Base-by-base conservation (phyloP, 305 asterid genomes). In the Fraxinus baroniana region DNA sequence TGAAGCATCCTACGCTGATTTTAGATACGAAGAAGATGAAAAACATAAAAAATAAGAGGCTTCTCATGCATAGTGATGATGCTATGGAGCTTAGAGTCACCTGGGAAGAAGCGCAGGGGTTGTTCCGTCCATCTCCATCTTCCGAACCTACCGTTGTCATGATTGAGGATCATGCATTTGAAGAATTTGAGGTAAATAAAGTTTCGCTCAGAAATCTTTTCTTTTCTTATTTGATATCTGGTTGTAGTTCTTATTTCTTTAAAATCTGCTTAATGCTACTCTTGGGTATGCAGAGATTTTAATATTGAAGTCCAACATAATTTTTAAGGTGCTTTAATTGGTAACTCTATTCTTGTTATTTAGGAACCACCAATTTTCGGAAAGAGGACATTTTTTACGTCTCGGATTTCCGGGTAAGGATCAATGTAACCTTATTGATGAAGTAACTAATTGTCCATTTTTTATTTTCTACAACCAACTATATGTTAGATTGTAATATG, bases 71-170 rank as follows among this genome's bases (percentile, higher is more conserved):
- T 88, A 90, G 85, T 79, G 97, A 93, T 39, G 99, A 97, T 77
- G 98, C 94, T 44, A 32, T 87, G 78, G 95, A 91, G 79, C 90
- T 97, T 70, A 88, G 91, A 85, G 73, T 94, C 73, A 92, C 98
- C 1, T 94, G 98, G 98, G 94, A 93, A 80, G 98, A 97, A 92
- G 96, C 98, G 41, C 99, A 97, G 73, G 98, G 93, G 76, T 87
- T 97, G 87, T 84, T 95, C 2, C 94, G 97, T 35, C 98, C 99
- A 41, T 79, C 93, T 80, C 94, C 97, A 7, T 84, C 86, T 62
- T 72, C 85, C 22, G 84, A 88, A 75, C 93, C 94, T 32, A 86
- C 89, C 57, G 81, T 95, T 5, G 82, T 91, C 85, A 60, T 88
- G 87, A 86, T 95, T 20, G 99, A 94, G 26, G 87, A 80, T 82